phyloP scores from a whole-genome alignment of 1,284 basidiomycete species.

The Cryptococcus jaspeensis region DNA sequence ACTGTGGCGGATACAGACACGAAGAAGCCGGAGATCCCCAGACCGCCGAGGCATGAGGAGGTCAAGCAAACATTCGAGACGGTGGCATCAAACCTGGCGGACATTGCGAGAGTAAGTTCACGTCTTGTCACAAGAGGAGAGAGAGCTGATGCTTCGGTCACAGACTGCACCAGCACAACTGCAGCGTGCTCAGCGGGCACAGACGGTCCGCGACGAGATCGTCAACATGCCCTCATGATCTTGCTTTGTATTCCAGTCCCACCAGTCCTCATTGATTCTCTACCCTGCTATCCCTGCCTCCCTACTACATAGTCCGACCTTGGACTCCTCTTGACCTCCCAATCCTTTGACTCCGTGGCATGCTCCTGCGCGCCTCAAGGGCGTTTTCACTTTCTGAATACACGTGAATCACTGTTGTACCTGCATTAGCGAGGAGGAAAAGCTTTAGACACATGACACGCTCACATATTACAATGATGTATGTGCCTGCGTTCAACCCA shows the following conservation, averaged over 20 bases:
- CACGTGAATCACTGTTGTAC: neutral
- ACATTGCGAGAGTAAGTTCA: conserved; percentile 32
- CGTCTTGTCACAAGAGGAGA: neutral
- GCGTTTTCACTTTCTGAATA: neutral
- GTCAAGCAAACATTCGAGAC: conserved; percentile 32
- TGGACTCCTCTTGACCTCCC: no score
- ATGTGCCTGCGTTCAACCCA: neutral
- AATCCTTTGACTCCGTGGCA: no score
- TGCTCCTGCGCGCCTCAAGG: neutral
- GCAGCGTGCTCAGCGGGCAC: conserved; percentile 45
- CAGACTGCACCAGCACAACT: conserved; percentile 45
- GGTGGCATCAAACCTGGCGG: conserved; percentile 32
- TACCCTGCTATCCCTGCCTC: neutral
- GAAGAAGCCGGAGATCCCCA: conserved; percentile 25
- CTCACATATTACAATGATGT: conserved; percentile 1
- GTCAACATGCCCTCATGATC: conserved; percentile 19
- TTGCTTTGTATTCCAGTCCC: neutral
- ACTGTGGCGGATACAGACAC: neutral
- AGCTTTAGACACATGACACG: neutral
- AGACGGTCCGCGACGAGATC: conserved; percentile 47
- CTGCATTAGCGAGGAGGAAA: neutral
- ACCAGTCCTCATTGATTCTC: neutral
- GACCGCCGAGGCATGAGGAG: conserved; percentile 40
- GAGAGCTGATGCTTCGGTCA: neutral
- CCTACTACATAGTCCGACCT: no score